Evolutionary conservation across 371 early-diverging fungal species (phyloP), one percentile per base, ranked within the genome.

Genomic region (Apophysomyces sp.): DNA sequence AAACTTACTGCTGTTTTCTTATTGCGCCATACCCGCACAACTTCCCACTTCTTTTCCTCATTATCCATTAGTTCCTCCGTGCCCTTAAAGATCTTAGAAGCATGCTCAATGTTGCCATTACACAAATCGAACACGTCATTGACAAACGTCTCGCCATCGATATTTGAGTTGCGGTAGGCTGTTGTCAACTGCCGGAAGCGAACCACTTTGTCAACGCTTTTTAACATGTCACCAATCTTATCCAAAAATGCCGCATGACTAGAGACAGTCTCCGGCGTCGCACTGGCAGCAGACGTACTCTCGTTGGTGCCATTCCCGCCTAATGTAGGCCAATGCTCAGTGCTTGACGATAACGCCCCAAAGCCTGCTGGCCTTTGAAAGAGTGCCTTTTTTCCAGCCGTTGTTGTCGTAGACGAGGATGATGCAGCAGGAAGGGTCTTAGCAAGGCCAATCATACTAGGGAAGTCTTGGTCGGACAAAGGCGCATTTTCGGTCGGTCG

Each of bases 1-100:
- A 37, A 41, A 60, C 66, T 61, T 70, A 83, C 86, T 57, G 75
- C 72, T 15, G 83, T 81, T 59, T 88, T 86, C 41, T 76, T 85
- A 68, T 92, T 90, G 32, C 90, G 84, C 89, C 87, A 90, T 0
- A 82, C 85, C 15, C 86, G 74, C 30, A 90, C 69, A 69, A 93
- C 71, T 28, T 87, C 89, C 30, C 69, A 73, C 61, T 80, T 81
- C 68, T 89, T 88, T n/a, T 67, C 76, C 9, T 80, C 81, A 5
- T 74, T 63, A 58, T 87, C 84, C 62, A 86, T 57, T 55, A 85
- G 62, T 15, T 82, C 81, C 29, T 81, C 84, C 6, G 84, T 75
- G 15, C 79, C 84, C 44, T 76, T 72, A 28, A 87, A 66, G 53
- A 85, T 72, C 66, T 85, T 84, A 32, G 72, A 71, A 4, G 81